A percentile compares a stretch with the other conserved stretches of the same genome.
These are phyloP conservation scores for Emericellopsis terricola DNA, from an alignment of 495 filamentous ascomycete species.

Conservation along the genomic window DNA sequence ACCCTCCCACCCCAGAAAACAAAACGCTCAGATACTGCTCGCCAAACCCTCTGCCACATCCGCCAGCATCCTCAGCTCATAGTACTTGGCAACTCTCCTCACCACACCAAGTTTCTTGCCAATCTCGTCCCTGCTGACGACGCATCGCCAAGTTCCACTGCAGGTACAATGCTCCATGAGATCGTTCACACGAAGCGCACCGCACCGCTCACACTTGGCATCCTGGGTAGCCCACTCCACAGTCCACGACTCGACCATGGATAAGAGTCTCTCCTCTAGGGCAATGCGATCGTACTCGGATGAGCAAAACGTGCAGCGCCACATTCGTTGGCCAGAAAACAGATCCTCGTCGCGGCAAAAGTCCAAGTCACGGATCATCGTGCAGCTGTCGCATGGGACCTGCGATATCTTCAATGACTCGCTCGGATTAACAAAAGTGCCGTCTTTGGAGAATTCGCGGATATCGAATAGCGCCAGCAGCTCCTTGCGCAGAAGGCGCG, in stretches of 20 bases:
- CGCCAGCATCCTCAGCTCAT: slow-evolving; percentile 64
- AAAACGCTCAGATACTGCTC: slow-evolving; percentile 19
- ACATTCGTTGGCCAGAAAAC: slow-evolving; percentile 36
- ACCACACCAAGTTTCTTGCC: slow-evolving; percentile 47
- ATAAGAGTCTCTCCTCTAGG: slow-evolving; percentile 72
- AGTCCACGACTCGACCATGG: slow-evolving; percentile 51
- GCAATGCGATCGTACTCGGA: slow-evolving; percentile 54
- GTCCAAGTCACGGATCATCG: slow-evolving; percentile 73
- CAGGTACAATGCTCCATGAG: slow-evolving; percentile 96
- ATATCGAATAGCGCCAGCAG: slow-evolving; percentile 80
- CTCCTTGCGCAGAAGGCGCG: slow-evolving; percentile 71
- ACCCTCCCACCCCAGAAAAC: no score
- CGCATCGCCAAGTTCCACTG: slow-evolving; percentile 64
- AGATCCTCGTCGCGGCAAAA: slow-evolving; percentile 85
- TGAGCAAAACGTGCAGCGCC: slow-evolving; percentile 65
- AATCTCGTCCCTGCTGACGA: slow-evolving; percentile 50
- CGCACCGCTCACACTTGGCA: slow-evolving; percentile 61
- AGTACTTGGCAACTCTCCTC: slow-evolving; percentile 54
- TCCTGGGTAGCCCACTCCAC: slow-evolving; percentile 81
- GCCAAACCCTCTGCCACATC: slow-evolving; percentile 48
- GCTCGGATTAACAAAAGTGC: slow-evolving; percentile 71
- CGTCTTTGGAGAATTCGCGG: slow-evolving; percentile 80
- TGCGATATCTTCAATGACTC: slow-evolving; percentile 53
- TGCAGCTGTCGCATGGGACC: slow-evolving; percentile 74
- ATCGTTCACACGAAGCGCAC: slow-evolving; percentile 57